phyloP scores from a whole-genome alignment of 192 early-diverging fungal species.

The Coemansia sp. region DNA sequence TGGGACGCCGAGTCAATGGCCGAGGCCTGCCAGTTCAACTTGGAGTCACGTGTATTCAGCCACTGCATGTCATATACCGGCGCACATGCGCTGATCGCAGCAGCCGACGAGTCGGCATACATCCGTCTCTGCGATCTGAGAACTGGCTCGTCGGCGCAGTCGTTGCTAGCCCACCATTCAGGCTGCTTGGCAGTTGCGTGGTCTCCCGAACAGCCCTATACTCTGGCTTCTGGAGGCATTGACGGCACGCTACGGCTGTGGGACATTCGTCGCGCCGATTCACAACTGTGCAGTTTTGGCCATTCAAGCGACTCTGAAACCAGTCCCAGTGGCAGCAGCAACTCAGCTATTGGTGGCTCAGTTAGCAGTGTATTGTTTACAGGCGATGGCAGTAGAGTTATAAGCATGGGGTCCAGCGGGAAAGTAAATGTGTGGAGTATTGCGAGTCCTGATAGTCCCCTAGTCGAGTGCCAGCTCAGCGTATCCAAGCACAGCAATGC shows the following conservation, averaged over 20 bases:
- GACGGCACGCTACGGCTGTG: conserved; percentile 74
- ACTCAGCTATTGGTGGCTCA: conserved; percentile 42
- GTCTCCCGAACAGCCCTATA: conserved; percentile 71
- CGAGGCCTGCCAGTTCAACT: conserved; percentile 66
- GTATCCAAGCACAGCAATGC: not conserved
- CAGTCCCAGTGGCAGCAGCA: conserved; percentile 8
- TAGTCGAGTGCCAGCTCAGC: not conserved
- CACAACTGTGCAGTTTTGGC: conserved; percentile 64
- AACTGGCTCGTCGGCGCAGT: conserved; percentile 37
- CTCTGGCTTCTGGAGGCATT: conserved; percentile 74
- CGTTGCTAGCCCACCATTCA: conserved; percentile 58
- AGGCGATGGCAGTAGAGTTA: conserved; percentile 58
- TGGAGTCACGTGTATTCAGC: conserved; percentile 66
- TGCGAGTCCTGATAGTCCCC: not conserved
- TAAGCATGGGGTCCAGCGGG: conserved; percentile 62
- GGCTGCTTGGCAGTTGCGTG: conserved; percentile 64
- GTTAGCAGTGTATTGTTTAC: conserved; percentile 71
- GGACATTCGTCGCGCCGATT: conserved; percentile 78
- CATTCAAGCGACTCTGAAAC: conserved; percentile 11
- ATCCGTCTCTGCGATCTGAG: conserved; percentile 79
- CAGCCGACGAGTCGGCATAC: conserved; percentile 62
- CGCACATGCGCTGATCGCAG: conserved; percentile 75
- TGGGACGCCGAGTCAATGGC: conserved; percentile 81
- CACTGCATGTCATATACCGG: conserved; percentile 79
- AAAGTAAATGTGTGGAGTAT: conserved; percentile 62